These are phyloP conservation scores for Elsinoe fawcettii DNA, from an alignment of 2,329 filamentous ascomycete species.

Conservation along the genomic window DNA sequence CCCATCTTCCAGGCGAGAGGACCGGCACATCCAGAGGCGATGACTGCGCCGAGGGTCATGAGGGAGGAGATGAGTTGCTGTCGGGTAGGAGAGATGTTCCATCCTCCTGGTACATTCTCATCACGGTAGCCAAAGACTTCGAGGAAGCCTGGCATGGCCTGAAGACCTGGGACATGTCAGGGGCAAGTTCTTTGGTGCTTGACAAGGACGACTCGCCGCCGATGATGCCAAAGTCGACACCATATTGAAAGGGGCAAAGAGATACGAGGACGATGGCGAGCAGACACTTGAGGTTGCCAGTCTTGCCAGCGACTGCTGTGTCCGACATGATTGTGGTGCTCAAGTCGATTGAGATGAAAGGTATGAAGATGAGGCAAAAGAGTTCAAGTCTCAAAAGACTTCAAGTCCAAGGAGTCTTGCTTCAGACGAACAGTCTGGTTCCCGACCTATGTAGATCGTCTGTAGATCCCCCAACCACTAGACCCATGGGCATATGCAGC, in stretches of 20 bases:
- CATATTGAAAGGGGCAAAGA: slow-evolving; percentile 47
- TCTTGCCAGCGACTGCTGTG: slow-evolving; percentile 19
- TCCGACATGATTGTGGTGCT: neutral
- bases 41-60: slow-evolving; percentile 41
- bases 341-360: neutral
- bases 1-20: slow-evolving; percentile 37
- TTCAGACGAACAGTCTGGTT: slow-evolving; percentile 15
- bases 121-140: slow-evolving; percentile 32
- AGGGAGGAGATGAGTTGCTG: slow-evolving; percentile 41
- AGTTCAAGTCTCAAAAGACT: neutral
- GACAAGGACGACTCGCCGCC: slow-evolving; percentile 28
- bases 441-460: slow-evolving; percentile 13
- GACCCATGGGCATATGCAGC: neutral
- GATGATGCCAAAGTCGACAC: slow-evolving; percentile 46
- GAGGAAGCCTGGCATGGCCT: slow-evolving; percentile 46
- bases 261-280: slow-evolving; percentile 43
- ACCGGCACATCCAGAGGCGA: slow-evolving; percentile 35
- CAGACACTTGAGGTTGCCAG: slow-evolving; percentile 40
- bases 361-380: neutral
- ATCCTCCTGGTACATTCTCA: slow-evolving; percentile 24
- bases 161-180: slow-evolving; percentile 25
- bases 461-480: slow-evolving; percentile 13
- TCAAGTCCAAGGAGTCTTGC: slow-evolving; percentile 21
- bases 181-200: neutral
- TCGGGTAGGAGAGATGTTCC: slow-evolving; percentile 32